Percentiles rank a stretch among this genome's conserved stretches.
phyloP scores from a whole-genome alignment of 2,329 filamentous ascomycete species.

The Phoma sp. region DNA sequence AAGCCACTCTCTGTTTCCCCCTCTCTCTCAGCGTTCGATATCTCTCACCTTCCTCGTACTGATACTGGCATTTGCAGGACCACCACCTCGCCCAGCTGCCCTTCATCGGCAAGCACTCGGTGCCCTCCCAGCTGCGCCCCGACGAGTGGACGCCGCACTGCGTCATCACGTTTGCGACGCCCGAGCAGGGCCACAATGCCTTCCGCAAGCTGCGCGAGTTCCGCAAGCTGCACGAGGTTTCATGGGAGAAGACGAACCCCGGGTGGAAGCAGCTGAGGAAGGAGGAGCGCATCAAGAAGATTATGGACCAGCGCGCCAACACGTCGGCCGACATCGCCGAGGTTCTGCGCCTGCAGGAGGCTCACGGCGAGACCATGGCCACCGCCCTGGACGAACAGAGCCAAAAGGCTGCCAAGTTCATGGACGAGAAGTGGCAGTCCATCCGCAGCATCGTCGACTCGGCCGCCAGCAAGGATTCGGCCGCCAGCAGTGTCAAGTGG shows the following conservation, averaged over 20 bases:
- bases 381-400: slow-evolving; percentile 24
- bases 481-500: slow-evolving; percentile 31
- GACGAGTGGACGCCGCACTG: slow-evolving; percentile 69
- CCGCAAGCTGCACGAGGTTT: slow-evolving; percentile 62
- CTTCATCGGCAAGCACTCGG: slow-evolving; percentile 68
- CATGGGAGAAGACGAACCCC: slow-evolving; percentile 52
- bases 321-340: slow-evolving; percentile 65
- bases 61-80: slow-evolving; percentile 46
- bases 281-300: slow-evolving; percentile 57
- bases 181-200: slow-evolving; percentile 58
- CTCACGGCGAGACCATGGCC: slow-evolving; percentile 35
- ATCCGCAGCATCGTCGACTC: slow-evolving; percentile 30
- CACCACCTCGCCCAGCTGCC: slow-evolving; percentile 63
- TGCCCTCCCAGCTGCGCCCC: slow-evolving; percentile 63
- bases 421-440: slow-evolving; percentile 34
- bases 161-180: slow-evolving; percentile 61
- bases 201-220: slow-evolving; percentile 67
- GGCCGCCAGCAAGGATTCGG: slow-evolving; percentile 19
- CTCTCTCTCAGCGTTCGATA: too few species aligned
- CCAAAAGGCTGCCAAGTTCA: slow-evolving; percentile 16
- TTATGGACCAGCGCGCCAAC: slow-evolving; percentile 71
- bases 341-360: slow-evolving; percentile 58
- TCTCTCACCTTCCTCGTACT: background rate
- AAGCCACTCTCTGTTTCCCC: too few species aligned
- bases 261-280: slow-evolving; percentile 53